A percentile compares a stretch with the other conserved stretches of the same genome.
Conservation (phyloP, 2,329 filamentous ascomycete species). For the Epichloe sibirici region DNA sequence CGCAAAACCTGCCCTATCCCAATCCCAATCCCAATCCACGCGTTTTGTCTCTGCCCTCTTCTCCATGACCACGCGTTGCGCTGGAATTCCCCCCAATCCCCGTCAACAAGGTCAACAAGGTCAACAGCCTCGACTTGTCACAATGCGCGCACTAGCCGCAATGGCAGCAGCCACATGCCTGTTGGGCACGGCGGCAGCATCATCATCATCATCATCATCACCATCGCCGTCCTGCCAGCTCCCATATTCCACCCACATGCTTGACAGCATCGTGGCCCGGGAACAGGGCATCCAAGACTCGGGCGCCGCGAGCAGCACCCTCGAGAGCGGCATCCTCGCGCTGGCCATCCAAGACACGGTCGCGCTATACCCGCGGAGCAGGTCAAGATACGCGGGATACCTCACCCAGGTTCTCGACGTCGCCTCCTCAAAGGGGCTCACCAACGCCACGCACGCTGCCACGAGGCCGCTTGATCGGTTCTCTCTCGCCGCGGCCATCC, state of each 20-base stretch:
- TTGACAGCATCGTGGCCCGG: conserved; percentile 14
- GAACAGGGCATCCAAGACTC: conserved; percentile 12
- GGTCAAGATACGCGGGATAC: conserved; percentile 5
- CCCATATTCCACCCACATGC: conserved; percentile 7
- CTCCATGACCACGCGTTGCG: too few relatives aligned
- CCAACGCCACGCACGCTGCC: conserved; percentile 8
- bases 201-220: background rate
- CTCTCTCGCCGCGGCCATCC: conserved; percentile 10
- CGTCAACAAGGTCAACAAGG: too few relatives aligned
- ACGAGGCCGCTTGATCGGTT: conserved; percentile 13
- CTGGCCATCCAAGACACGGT: conserved; percentile 10
- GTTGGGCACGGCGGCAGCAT: background rate
- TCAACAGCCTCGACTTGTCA: too few relatives aligned
- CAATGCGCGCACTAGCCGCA: background rate
- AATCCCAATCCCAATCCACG: too few relatives aligned
- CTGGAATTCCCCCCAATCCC: too few relatives aligned
- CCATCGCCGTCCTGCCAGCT: background rate
- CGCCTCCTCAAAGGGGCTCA: conserved; percentile 5
- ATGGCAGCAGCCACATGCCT: background rate
- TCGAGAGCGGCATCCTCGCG: conserved; percentile 13
- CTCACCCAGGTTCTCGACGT: conserved; percentile 9
- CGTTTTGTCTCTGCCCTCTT: too few relatives aligned
- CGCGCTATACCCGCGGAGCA: conserved; percentile 7
- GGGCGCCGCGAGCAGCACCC: conserved; percentile 11
- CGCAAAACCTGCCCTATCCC: too few relatives aligned